Evolutionary conservation across 108 stramenopile genomes (phyloP), one percentile per base, ranked within the genome.

Genomic region (Fistulifera solaris): DNA sequence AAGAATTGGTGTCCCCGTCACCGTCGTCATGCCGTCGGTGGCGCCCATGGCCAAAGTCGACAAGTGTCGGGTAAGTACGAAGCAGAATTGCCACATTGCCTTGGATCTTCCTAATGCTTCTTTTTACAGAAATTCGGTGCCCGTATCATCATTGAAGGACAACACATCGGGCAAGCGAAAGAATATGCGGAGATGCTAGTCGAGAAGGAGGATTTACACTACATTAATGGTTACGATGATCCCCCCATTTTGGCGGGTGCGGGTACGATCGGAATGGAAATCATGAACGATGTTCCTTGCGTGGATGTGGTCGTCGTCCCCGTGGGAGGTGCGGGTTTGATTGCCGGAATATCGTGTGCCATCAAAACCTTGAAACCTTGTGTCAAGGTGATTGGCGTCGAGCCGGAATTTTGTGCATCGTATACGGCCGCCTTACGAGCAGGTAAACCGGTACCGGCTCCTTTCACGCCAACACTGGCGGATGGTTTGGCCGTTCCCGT

Each of bases 211-310:
- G 75, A 72, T 0, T 58, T 86, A 38, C 66, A 65, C 15, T 98
- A 98, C 63, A 62, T 98, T 13, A 98, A 98, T 62, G 97, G 97
- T 0, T 98, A 98, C 66, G 95, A 98, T 73, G 94, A 98, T 68
- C 88, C 88, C n/a, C 70, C 90, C 35, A 94, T 98, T 67, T 66
- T 94, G 18, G 97, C 97, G 2, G 97, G 97, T 19, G 97, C 97
- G 1, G 97, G 97, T 24, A 96, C 97, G n/a, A 92, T 98, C 44
- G 97, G 95, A 1, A 83, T 94, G 19, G 97, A 98, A 73, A 90
- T 97, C 35, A 69, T 95, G 11, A 94, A 97, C 62, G 93, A 97
- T 62, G 94, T 94, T 10, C 93, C 94, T 11, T 71, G 86, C 52
- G 93, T 95, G 8, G 95, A 96, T 68, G 89, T 59, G 1, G 77